These are phyloP conservation scores for Polychytrium aggregatum DNA, from an alignment of 192 early-diverging fungal genomes.

Conservation along the genomic window DNA sequence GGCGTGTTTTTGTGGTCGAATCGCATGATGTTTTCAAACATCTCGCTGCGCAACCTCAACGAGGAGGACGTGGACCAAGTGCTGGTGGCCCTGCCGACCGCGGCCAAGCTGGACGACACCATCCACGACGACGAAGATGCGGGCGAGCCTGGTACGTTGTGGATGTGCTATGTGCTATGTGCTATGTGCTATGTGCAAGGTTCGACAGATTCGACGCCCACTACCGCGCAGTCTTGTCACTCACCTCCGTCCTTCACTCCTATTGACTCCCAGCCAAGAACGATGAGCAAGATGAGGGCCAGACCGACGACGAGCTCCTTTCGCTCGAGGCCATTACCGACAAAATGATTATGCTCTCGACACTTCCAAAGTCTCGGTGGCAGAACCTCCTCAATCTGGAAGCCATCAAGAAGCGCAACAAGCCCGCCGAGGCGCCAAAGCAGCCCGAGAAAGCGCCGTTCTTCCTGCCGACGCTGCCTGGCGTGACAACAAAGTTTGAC, in stretches of 20 bases:
- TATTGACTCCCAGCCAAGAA: not conserved
- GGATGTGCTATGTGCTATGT: not conserved
- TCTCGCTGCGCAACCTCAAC: slow-evolving; percentile 55
- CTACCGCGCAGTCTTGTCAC: too few species aligned
- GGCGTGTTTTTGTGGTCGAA: slow-evolving; percentile 94
- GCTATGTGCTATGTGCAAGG: too few species aligned
- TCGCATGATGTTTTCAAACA: slow-evolving; percentile 61
- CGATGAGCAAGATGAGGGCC: slow-evolving; percentile 7
- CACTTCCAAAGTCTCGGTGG: slow-evolving; percentile 74
- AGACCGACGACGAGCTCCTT: slow-evolving; percentile 1
- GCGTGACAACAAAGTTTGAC: slow-evolving; percentile 58
- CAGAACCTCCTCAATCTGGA: slow-evolving; percentile 84
- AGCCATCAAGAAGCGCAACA: slow-evolving; percentile 86
- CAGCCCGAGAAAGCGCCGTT: slow-evolving; percentile 84
- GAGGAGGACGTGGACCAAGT: slow-evolving; percentile 27
- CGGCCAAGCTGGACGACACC: too few species aligned
- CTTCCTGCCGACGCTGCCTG: slow-evolving; percentile 76
- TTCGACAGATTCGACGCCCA: too few species aligned
- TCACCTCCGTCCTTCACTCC: too few species aligned
- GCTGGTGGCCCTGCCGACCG: slow-evolving; percentile 47
- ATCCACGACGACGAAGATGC: slow-evolving; percentile 35
- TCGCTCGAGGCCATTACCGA: slow-evolving; percentile 26
- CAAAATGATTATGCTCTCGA: slow-evolving; percentile 77
- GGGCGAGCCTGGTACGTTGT: not conserved
- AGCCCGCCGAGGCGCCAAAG: slow-evolving; percentile 79